phyloP scores from a whole-genome alignment of 805 yeast species.

The Schwanniomyces occidentalis region DNA sequence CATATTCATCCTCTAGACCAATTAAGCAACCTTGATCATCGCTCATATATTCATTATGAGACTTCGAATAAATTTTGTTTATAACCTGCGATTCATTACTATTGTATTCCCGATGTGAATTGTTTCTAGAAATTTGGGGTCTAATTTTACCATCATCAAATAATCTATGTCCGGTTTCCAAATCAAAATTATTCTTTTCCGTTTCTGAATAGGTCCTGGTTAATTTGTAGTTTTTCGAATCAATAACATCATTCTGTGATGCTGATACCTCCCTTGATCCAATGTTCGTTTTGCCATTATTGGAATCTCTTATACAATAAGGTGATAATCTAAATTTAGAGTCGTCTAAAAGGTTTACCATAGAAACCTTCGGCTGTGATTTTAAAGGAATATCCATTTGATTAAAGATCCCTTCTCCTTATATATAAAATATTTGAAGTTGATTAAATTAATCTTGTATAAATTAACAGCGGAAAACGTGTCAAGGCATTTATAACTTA shows the following conservation, averaged over 20 bases:
- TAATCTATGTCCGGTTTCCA: conserved; percentile 52
- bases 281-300: too few species aligned
- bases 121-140: conserved; percentile 31
- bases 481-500: too few species aligned
- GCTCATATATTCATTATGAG: conserved; percentile 23
- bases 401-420: too few species aligned
- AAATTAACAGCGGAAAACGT: too few species aligned
- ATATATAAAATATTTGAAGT: too few species aligned
- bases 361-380: conserved; percentile 40
- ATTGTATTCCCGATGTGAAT: conserved; percentile 6
- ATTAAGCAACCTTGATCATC: conserved; percentile 17
- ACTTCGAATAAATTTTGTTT: conserved; percentile 29
- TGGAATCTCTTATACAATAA: too few species aligned
- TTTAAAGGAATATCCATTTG: conserved; percentile 42
- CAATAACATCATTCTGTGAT: conserved; percentile 1
- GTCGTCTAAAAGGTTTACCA: conserved; percentile 28
- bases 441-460: too few species aligned
- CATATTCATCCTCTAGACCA: conserved; percentile 75
- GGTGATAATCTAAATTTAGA: neutral
- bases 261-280: too few species aligned
- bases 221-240: conserved; percentile 25
- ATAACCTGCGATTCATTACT: conserved; percentile 7
- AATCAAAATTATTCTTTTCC: conserved; percentile 61
- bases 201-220: conserved; percentile 65
- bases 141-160: conserved; percentile 55